Evolutionary conservation across 768 basidiomycete genomes (phyloP).

Genomic region (Amanita pallidorosea): DNA sequence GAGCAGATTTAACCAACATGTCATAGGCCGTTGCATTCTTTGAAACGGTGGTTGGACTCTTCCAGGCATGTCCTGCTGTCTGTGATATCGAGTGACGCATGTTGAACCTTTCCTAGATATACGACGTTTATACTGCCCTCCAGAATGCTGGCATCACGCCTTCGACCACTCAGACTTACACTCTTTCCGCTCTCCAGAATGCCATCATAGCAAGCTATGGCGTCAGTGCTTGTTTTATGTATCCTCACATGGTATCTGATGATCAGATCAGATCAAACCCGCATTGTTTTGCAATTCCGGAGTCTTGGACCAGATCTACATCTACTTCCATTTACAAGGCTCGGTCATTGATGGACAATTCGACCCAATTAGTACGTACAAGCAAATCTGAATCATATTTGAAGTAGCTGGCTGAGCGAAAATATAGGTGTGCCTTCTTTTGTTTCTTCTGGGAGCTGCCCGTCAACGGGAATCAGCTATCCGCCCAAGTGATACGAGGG

Average conservation of each 20-base stretch:
- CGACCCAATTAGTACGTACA: neutral
- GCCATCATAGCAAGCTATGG: neutral
- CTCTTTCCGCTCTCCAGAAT: neutral
- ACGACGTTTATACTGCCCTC: neutral
- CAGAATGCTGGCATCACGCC: neutral
- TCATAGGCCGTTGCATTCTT: conserved; percentile 5
- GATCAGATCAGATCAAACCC: neutral
- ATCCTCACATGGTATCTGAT: too few species aligned
- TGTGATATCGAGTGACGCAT: neutral
- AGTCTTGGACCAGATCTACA: neutral
- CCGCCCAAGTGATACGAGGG: neutral
- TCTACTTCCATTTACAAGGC: conserved; percentile 1
- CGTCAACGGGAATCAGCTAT: conserved; percentile 1
- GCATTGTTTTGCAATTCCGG: conserved; percentile 1
- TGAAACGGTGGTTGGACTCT: conserved; percentile 3
- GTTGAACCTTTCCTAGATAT: neutral
- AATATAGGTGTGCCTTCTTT: neutral
- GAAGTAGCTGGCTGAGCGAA: neutral
- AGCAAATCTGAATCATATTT: neutral
- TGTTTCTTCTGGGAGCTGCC: conserved; percentile 1
- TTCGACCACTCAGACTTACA: neutral
- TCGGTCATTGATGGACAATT: conserved; percentile 4
- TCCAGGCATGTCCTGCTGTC: neutral
- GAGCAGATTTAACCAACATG: neutral
- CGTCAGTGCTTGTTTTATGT: neutral